A percentile compares a stretch with the other conserved stretches of the same genome.
phyloP scores from a whole-genome alignment of 2,329 filamentous ascomycete species.

The Biscogniauxia sp. region DNA sequence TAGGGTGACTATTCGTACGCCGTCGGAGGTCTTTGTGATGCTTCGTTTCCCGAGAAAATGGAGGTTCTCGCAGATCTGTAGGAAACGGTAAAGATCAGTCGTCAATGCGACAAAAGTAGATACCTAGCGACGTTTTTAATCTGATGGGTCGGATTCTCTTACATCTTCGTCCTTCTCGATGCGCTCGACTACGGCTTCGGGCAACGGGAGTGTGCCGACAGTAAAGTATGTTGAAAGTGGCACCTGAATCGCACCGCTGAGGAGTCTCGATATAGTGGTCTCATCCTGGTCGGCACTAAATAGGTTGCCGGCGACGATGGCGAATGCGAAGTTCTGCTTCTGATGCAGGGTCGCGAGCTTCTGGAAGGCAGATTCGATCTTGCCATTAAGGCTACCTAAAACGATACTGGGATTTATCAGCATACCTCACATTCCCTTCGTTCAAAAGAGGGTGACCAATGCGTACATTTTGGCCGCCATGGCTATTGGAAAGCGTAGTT shows the following conservation, averaged over 20 bases:
- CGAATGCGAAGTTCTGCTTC: slow-evolving; percentile 87
- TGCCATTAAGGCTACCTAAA: slow-evolving; percentile 78
- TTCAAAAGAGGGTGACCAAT: not conserved
- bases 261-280: slow-evolving; percentile 58
- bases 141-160: slow-evolving; percentile 21
- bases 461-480: slow-evolving; percentile 53
- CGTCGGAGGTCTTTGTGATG: slow-evolving; percentile 84
- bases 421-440: not conserved
- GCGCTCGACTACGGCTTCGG: slow-evolving; percentile 66
- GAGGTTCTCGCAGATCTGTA: slow-evolving; percentile 78
- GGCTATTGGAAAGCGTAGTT: slow-evolving; percentile 2
- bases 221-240: slow-evolving; percentile 90
- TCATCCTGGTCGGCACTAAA: slow-evolving; percentile 65
- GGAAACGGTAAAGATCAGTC: not conserved
- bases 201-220: slow-evolving; percentile 71
- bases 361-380: slow-evolving; percentile 70
- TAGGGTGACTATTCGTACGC: slow-evolving; percentile 80
- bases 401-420: slow-evolving; percentile 59
- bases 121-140: not conserved
- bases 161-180: slow-evolving; percentile 66
- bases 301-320: slow-evolving; percentile 79
- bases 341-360: slow-evolving; percentile 78
- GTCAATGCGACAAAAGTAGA: not conserved
- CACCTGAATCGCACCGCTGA: slow-evolving; percentile 70
- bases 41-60: slow-evolving; percentile 86